Evolutionary conservation across 2,329 filamentous ascomycete genomes (phyloP).

Genomic region (Penicillium aurantiogriseum): DNA sequence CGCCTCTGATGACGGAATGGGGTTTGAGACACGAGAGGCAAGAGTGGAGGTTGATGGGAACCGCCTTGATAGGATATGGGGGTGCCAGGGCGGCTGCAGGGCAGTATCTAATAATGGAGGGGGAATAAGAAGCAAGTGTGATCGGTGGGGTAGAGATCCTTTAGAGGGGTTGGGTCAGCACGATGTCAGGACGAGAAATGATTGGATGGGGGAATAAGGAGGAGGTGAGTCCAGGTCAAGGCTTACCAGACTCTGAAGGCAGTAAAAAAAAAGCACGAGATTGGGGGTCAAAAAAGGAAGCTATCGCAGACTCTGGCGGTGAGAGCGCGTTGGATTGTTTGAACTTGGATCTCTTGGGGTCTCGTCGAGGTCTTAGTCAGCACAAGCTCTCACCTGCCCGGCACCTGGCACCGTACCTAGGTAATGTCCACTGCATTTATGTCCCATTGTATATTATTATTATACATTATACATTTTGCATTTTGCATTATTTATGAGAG

Average conservation of each 20-base stretch:
- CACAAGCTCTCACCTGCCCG: neutral
- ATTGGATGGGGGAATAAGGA: neutral
- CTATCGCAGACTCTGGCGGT: conserved; percentile 21
- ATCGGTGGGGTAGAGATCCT: conserved; percentile 29
- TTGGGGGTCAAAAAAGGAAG: conserved; percentile 8
- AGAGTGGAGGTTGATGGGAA: conserved; percentile 6
- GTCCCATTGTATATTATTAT: neutral
- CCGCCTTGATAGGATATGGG: conserved; percentile 14
- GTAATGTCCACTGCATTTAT: neutral
- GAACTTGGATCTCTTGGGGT: neutral
- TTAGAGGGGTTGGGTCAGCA: conserved; percentile 19
- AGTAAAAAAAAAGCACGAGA: neutral
- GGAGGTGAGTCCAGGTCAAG: neutral
- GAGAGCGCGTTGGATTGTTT: conserved; percentile 18
- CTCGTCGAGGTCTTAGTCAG: conserved; percentile 14
- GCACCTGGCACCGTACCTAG: neutral
- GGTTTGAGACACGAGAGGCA: conserved; percentile 16
- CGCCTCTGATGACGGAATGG: conserved; percentile 26
- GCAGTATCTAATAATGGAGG: conserved; percentile 5
- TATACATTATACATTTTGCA: neutral
- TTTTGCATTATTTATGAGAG: neutral
- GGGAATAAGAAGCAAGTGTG: conserved; percentile 9
- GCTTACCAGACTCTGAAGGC: conserved; percentile 3
- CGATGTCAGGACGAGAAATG: conserved; percentile 8
- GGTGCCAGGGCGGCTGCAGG: conserved; percentile 15